Evolutionary conservation across 768 basidiomycete genomes (phyloP), one percentile per base, ranked within the genome.

Genomic region (Sistotremastrum niveocremeum): DNA sequence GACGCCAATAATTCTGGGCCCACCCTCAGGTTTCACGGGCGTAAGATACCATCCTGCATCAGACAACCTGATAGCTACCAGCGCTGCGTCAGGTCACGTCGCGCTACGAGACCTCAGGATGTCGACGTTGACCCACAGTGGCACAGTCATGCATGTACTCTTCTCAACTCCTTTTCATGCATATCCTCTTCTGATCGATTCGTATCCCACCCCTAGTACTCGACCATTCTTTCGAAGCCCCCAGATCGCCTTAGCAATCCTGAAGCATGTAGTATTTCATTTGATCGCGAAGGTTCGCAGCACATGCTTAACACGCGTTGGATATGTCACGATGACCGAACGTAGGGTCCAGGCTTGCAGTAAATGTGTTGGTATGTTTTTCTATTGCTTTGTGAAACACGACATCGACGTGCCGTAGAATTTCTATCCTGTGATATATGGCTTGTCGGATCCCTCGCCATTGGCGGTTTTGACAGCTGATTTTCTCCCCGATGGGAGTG

Each of bases 41-140:
- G 73, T 80, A 4, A 70, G 77, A 52, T 78, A 71, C 45, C 82
- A 88, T 55, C 85, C 85, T 8, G 56, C 50, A 32, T 74, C 80
- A 66, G 75, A 80, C 35, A 68, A 84, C 52, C 56, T 85, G 41
- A 86, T 88, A 51, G 72, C 71, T 4, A 81, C 79, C 3, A 74
- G 77, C 46, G 80, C 84, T 50, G 63, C 56, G 7, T 60, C 55
- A 10, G 83, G 84, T 4, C 60, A 62, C 28, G 77, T 85, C 3
- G 76, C 70, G 52, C 72, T 88, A 47, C 74, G 81, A 10, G 84
- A 88, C 58, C 62, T 65, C 10, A 68, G 84, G 8, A 85, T 84
- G 80, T 73, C 81, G 0, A 32, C 9, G 20, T 28, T 32, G 28
- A 28, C 10, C 2, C 39, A 10, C 31, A 32, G 11, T 41, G 7